Conservation (phyloP, 768 basidiomycete species). For the Grammothele lineata region DNA sequence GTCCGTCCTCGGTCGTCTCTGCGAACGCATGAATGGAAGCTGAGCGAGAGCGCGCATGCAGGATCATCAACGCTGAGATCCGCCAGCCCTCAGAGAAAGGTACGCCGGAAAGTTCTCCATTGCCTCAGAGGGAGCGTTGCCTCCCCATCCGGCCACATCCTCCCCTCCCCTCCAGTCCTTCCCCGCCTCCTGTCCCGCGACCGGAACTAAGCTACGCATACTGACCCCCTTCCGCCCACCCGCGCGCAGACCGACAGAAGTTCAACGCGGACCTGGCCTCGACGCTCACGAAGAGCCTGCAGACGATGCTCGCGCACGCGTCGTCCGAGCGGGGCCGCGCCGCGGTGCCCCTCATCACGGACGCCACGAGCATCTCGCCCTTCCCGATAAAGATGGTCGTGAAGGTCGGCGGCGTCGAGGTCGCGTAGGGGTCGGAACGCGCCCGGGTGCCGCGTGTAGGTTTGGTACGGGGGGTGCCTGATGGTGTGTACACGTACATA, state of each 20-base stretch:
- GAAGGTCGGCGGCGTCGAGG: constrained; percentile 62
- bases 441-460: neutral
- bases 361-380: constrained; percentile 65
- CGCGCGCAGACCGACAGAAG: constrained; percentile 37
- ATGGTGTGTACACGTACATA: neutral
- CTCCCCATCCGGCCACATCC: neutral
- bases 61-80: constrained; percentile 79
- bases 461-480: neutral
- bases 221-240: too few species aligned
- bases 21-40: neutral
- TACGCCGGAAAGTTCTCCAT: constrained; percentile 22
- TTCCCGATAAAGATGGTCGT: constrained; percentile 73
- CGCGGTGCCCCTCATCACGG: constrained; percentile 77
- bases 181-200: too few species aligned
- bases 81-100: constrained; percentile 68
- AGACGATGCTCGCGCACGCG: constrained; percentile 71
- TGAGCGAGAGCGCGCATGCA: constrained; percentile 28
- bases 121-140: too few species aligned
- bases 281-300: constrained; percentile 61
- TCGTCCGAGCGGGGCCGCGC: constrained; percentile 74
- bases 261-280: constrained; percentile 57
- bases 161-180: neutral
- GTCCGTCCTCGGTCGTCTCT: too few species aligned
- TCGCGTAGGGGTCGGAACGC: constrained; percentile 35
- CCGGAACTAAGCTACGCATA: too few species aligned